Evolutionary conservation across 202 grass and related monocot genomes (phyloP).

Genomic region (Cymbopogon flexuosus): DNA sequence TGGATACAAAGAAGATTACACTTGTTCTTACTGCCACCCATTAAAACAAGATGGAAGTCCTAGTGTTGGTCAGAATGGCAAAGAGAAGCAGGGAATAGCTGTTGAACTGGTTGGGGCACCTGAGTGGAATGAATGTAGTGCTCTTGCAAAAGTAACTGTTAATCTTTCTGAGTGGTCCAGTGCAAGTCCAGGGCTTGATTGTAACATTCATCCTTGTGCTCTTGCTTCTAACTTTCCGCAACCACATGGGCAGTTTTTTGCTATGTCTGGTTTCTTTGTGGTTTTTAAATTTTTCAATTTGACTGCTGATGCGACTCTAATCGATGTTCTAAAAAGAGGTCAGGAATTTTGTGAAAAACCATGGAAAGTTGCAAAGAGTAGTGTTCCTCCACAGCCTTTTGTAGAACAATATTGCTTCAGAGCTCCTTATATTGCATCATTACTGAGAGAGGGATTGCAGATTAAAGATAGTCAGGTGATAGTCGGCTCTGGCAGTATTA

Average conservation of each 20-base stretch:
- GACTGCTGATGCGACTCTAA: conserved; percentile 61
- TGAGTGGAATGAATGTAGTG: conserved; percentile 73
- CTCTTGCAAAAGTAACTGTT: conserved; percentile 74
- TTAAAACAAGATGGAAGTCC: conserved; percentile 72
- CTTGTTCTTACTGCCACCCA: conserved; percentile 65
- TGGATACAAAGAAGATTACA: conserved; percentile 82
- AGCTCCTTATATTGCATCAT: conserved; percentile 78
- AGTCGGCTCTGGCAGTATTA: conserved; percentile 85
- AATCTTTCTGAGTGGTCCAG: conserved; percentile 86
- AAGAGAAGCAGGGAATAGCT: conserved; percentile 47
- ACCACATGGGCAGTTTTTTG: conserved; percentile 79
- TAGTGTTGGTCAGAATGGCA: conserved; percentile 40
- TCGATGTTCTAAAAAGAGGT: conserved; percentile 78
- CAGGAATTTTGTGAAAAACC: conserved; percentile 81
- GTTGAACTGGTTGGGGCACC: conserved; percentile 74
- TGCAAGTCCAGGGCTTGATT: conserved; percentile 62
- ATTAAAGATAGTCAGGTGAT: conserved; percentile 84
- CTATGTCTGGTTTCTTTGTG: conserved; percentile 94
- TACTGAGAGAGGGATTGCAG: conserved; percentile 89
- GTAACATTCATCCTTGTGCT: conserved; percentile 72
- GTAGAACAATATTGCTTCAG: conserved; percentile 98
- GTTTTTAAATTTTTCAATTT: conserved; percentile 98
- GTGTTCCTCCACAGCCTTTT: conserved; percentile 89
- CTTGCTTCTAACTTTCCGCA: conserved; percentile 51
- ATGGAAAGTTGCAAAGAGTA: conserved; percentile 84